Evolutionary conservation across 192 early-diverging fungal genomes (phyloP), one percentile per base, ranked within the genome.

Genomic region (Linnemannia hyalina): DNA sequence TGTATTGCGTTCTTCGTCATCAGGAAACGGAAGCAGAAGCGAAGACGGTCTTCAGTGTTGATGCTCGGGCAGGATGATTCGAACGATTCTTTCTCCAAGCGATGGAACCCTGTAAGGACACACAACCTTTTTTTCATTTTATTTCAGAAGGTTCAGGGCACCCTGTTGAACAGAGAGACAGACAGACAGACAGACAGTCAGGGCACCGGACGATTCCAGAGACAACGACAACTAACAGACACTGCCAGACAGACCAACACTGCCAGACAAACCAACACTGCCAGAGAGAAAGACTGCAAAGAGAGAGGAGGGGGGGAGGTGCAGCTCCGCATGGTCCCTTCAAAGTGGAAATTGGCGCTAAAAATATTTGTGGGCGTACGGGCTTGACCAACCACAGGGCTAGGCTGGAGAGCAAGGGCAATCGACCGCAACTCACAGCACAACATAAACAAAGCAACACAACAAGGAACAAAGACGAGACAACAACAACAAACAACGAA

Each of bases 21-120:
- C 18, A 75, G 78, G 16, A 71, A 72, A 38, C 44, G 79, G 38
- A 75, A 75, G 22, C 54, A 69, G 35, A 47, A 65, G 41, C 49
- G 44, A 20, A 47, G 73, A 38, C 57, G 32, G 49, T 41, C 40
- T 11, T 60, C 46, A n/a, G 47, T 32, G 18, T 52, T 76, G 35
- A 80, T 76, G 83, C 54, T 75, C 41, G 60, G 78, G n/a, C 78
- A 80, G 41, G 83, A 85, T 49, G 83, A 80, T 49, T 80, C 73
- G 52, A 49, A 80, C 23, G 83, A 85, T 23, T 76, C 77, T 5
- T 80, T 73, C 70, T 80, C 83, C 2, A 85, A 85, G 46, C 73
- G 78, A 0, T 80, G 78, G 75, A 32, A 75, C 44, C 70, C 77
- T 40, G 83, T 85, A 85, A 85, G 83, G 20, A 46, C 49, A 46